Conservation (phyloP, 225 moss, liverwort and hornwort species). For the Bryoerythrophyllum caledonicum region DNA sequence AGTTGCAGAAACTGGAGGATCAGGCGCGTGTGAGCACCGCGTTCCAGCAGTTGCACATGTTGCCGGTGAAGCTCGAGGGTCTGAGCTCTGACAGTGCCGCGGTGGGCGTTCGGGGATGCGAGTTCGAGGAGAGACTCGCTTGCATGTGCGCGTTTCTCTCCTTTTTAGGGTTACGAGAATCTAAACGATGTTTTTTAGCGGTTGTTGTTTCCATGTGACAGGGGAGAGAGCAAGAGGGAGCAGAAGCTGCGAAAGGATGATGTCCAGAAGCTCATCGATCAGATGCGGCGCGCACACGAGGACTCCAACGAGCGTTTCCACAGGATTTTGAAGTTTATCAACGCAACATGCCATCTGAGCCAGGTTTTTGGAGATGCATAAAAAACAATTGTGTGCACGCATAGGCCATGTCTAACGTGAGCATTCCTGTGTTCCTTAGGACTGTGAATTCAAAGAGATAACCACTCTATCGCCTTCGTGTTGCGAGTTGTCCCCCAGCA, state of each 20-base stretch:
- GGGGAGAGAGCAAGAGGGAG: constrained; percentile 19
- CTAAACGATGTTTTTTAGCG: too few relatives aligned
- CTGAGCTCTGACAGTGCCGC: background rate
- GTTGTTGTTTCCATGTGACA: background rate
- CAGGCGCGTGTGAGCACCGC: background rate
- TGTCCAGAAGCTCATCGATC: constrained; percentile 34
- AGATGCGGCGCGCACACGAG: constrained; percentile 28
- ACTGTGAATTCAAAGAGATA: background rate
- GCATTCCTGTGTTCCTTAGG: background rate
- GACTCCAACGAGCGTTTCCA: background rate
- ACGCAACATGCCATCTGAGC: constrained; percentile 15
- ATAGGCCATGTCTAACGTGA: background rate
- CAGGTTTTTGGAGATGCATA: constrained; percentile 15
- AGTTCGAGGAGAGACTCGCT: constrained; percentile 27
- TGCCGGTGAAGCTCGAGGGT: background rate
- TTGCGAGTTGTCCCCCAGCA: constrained; percentile 25
- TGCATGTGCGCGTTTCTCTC: constrained; percentile 11
- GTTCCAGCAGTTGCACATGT: background rate
- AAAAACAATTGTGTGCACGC: background rate
- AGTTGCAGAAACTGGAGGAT: background rate
- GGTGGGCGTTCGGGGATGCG: background rate
- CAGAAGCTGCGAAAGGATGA: constrained; percentile 26
- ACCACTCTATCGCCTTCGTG: background rate
- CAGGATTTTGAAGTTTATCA: constrained; percentile 25
- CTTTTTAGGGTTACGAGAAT: background rate